These are phyloP conservation scores for Ambrosia hybrid DNA, from an alignment of 140 eudicot genomes.

Conservation along the genomic window DNA sequence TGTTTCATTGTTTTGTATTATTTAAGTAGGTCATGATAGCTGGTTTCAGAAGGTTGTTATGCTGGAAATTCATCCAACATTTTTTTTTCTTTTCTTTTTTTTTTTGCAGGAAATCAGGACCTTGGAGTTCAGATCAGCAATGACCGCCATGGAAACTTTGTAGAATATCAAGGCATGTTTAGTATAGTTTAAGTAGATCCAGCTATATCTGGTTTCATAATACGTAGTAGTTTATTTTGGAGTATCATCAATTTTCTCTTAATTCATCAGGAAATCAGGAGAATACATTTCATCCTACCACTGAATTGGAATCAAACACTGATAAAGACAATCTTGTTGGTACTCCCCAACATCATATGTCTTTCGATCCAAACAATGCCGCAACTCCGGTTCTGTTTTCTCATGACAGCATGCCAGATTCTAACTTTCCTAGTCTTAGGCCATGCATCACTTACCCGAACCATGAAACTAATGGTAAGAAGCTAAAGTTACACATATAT, in stretches of 20 bases:
- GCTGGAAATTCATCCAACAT: not conserved
- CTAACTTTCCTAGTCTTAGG: conserved; percentile 30
- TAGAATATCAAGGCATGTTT: conserved; percentile 31
- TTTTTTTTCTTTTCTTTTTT: no score
- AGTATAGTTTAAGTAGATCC: conserved; percentile 1
- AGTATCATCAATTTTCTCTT: not conserved
- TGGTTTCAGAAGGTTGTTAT: not conserved
- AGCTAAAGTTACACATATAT: conserved; percentile 4
- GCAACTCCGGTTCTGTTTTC: conserved; percentile 15
- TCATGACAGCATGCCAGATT: conserved; percentile 19
- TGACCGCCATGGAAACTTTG: conserved; percentile 26
- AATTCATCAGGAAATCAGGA: conserved; percentile 25
- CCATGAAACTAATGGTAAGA: conserved; percentile 33
- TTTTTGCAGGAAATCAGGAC: conserved; percentile 26
- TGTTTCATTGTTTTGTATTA: conserved; percentile 2
- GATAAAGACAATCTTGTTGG: conserved; percentile 15
- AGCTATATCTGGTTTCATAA: conserved; percentile 4
- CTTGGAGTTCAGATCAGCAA: not conserved
- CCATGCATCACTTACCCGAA: conserved; percentile 37
- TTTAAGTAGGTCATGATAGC: not conserved
- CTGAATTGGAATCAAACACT: conserved; percentile 26
- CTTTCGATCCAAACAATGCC: conserved; percentile 20
- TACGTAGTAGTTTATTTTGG: not conserved
- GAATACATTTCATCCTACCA: conserved; percentile 22
- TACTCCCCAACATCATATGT: conserved; percentile 20